These are phyloP conservation scores for Leucocoprinus birnbaumii DNA, from an alignment of 768 basidiomycete genomes.

Conservation along the genomic window DNA sequence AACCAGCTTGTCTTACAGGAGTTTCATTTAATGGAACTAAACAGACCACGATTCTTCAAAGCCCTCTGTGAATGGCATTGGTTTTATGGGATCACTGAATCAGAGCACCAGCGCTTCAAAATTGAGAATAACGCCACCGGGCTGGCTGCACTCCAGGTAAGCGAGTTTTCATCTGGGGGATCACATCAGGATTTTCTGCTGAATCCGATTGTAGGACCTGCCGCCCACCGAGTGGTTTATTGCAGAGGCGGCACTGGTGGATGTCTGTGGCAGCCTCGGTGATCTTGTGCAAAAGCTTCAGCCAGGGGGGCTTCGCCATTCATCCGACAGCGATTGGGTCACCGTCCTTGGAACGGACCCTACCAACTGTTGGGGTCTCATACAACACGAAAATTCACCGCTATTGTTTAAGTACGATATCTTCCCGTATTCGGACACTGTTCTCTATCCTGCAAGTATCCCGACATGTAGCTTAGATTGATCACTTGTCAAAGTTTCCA, in stretches of 20 bases:
- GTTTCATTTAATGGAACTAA: not conserved
- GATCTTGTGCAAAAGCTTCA: not conserved
- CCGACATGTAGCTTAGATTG: slow-evolving; percentile 1
- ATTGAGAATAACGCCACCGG: not conserved
- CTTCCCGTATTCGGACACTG: not conserved
- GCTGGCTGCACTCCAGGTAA: not conserved
- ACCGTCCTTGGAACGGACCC: slow-evolving; percentile 1
- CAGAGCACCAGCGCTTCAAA: not conserved
- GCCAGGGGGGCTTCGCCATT: not conserved
- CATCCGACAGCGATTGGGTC: not conserved
- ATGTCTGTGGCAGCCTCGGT: not conserved
- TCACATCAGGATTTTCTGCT: too few species aligned
- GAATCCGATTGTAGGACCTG: not conserved
- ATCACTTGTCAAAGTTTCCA: too few species aligned
- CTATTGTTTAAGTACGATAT: not conserved
- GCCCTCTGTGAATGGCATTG: slow-evolving; percentile 2
- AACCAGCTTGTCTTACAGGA: not conserved
- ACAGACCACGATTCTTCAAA: not conserved
- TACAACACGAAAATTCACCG: not conserved
- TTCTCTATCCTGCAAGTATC: not conserved
- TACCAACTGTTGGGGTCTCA: not conserved
- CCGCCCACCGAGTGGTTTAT: not conserved
- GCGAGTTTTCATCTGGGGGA: not conserved
- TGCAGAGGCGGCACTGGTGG: not conserved
- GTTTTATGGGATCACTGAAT: not conserved